Base-by-base conservation (phyloP, 1,284 basidiomycete species). In the Rhodotorula sp. region DNA sequence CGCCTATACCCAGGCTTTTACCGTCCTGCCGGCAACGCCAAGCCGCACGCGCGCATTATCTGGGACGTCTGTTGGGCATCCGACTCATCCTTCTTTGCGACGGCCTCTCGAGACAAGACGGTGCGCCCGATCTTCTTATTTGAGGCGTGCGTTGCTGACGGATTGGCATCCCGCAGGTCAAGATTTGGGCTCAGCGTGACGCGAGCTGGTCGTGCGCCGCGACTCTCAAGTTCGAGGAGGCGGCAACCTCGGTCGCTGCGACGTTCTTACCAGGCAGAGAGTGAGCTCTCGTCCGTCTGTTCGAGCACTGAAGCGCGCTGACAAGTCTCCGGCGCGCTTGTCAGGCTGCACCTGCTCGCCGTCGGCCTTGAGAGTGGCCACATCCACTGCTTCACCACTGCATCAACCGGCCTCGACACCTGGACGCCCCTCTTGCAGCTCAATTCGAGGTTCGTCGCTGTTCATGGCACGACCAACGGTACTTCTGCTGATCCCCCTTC, bases 91-190 rank as follows among this genome's bases (percentile, higher is more conserved):
- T 76, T 88, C 10, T 99, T 99, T 79, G 93, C 87, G 2, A 99
- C 96, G 1, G 94, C 92, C 1, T 94, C 94, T 9, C 85, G 96
- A 56, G 95, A 99, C 80, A 98, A 95, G 82, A 92, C 89, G n/a
- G 93, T 92, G 11, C 20, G 76, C 16, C 34, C 52, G 4, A 13
- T 20, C 24, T 63, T 15, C 24, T 2, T 26, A 4, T 26, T 22
- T 34, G 34, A 5, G 34, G 34, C 34, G 34, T 34, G 34, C 34
- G 28, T 24, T 15, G 22, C 34, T 60, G 28, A 34, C 26, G 20
- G 18, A 7, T 16, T 20, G 22, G 26, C 47, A 11, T 30, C 20
- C 11, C 28, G 6, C 48, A 73, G 72, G 63, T 62, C 24, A 74
- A 74, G 51, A 30, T 74, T 4, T 74, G 72, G 72, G 44, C 65